Evolutionary conservation across 2,329 filamentous ascomycete species (phyloP).

Genomic region (Ophiostoma australiae): DNA sequence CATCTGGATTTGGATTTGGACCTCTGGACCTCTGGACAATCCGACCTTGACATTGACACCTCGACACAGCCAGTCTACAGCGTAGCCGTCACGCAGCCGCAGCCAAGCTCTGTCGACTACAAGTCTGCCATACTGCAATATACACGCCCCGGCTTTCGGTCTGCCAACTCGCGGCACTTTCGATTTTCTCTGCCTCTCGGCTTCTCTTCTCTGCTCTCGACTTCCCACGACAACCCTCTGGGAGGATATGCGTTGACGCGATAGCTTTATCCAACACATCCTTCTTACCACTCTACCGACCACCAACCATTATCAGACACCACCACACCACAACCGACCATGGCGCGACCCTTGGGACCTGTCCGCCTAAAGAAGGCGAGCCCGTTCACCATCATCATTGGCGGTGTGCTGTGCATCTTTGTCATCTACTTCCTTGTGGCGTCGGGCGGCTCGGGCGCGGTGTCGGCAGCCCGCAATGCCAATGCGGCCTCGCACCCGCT

Average conservation of each 20-base stretch:
- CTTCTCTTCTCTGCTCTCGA: neutral
- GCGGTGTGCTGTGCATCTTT: constrained; percentile 65
- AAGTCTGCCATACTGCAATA: neutral
- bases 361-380: constrained; percentile 75
- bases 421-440: constrained; percentile 61
- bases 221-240: neutral
- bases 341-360: constrained; percentile 57
- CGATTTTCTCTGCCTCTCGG: neutral
- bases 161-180: neutral
- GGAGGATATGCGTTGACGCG: constrained; percentile 11
- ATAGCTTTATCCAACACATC: neutral
- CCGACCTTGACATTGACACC: neutral
- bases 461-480: constrained; percentile 39
- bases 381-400: constrained; percentile 69
- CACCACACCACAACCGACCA: constrained; percentile 32
- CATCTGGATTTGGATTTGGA: neutral
- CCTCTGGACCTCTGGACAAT: neutral
- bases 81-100: neutral
- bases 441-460: constrained; percentile 34
- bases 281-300: neutral
- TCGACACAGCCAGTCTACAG: neutral
- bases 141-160: neutral
- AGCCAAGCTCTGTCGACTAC: neutral
- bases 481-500: constrained; percentile 61
- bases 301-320: neutral